Conservation (phyloP, 164 flowering plant species). For the Vitis amurensis region DNA sequence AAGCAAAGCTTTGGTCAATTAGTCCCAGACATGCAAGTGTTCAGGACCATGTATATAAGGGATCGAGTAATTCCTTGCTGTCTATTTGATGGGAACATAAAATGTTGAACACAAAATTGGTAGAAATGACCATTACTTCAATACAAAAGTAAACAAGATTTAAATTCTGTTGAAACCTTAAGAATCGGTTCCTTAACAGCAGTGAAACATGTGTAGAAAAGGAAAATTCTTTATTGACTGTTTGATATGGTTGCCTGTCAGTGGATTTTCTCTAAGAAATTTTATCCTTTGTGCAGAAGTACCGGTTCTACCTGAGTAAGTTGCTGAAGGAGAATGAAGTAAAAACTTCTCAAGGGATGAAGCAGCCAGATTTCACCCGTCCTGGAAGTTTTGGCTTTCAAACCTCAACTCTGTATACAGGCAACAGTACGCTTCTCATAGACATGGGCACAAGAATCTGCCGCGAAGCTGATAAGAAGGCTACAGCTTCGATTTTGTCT, state of each 20-base stretch:
- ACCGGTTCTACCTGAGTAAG: constrained; percentile 8
- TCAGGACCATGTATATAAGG: too few relatives aligned
- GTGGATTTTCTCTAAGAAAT: neutral
- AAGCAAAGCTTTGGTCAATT: too few relatives aligned
- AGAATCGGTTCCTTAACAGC: too few relatives aligned
- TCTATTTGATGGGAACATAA: too few relatives aligned
- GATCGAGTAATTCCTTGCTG: too few relatives aligned
- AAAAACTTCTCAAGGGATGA: constrained; percentile 4
- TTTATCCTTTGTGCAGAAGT: constrained; percentile 15
- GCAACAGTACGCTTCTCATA: neutral
- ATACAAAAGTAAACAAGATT: too few relatives aligned
- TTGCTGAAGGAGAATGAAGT: constrained; percentile 16
- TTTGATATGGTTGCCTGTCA: neutral
- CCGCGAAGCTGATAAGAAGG: constrained; percentile 8
- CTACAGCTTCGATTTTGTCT: constrained; percentile 8
- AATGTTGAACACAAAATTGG: too few relatives aligned
- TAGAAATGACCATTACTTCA: too few relatives aligned
- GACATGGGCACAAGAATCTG: neutral
- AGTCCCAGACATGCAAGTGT: too few relatives aligned
- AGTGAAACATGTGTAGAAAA: too few relatives aligned
- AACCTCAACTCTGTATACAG: neutral
- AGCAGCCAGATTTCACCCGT: constrained; percentile 5
- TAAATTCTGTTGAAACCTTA: too few relatives aligned
- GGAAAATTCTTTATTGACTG: neutral
- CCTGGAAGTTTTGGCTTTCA: constrained; percentile 12